Evolutionary conservation across 2,329 filamentous ascomycete genomes (phyloP), one percentile per base, ranked within the genome.

Genomic region (Fusarium subtropicale): DNA sequence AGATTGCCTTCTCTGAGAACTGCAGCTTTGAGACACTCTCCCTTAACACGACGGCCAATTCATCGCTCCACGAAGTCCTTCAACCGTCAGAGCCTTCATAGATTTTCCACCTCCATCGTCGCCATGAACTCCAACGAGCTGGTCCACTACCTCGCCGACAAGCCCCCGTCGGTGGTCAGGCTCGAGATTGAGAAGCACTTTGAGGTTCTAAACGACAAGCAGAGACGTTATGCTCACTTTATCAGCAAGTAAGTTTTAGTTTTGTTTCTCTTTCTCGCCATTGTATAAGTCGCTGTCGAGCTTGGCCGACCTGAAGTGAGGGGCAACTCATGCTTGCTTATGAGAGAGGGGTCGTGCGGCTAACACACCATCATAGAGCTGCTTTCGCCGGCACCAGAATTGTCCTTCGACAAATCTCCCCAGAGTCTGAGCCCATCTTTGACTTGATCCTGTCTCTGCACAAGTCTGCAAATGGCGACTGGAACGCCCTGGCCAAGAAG

Each of bases 111-210:
- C 63, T 75, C 73, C 45, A 72, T 77, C 74, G 82, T 78, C 69
- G 60, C 44, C 60, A 90, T 91, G 87, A 83, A 88, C 73, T 80
- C 86, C 60, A 80, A 86, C 71, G 88, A 90, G 69, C 82, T 90
- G 67, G 84, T 84, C 79, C 91, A 97, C 77, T 97, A 97, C 79
- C 87, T 97, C 65, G 94, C 96, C 47, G 96, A 99, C 80, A 90
- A 91, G 69, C 96, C 96, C 46, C 96, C 96, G 1, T 92, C 90
- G 50, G 89, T 97, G 59, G 95, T 97, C 62, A 89, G 91, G 48
- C 88, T 99, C 51, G 91, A 93, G 79, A 96, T 98, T 79, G 93
- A 93, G 82, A 92, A 93, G 77, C 95, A 98, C 81, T 99, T 98
- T 75, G 91, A 95, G 57, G 88, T 90, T 36, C 81, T 96, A 65